These are phyloP conservation scores for Zea mays DNA, from an alignment of 176 grass and related monocot species.

Conservation along the genomic window DNA sequence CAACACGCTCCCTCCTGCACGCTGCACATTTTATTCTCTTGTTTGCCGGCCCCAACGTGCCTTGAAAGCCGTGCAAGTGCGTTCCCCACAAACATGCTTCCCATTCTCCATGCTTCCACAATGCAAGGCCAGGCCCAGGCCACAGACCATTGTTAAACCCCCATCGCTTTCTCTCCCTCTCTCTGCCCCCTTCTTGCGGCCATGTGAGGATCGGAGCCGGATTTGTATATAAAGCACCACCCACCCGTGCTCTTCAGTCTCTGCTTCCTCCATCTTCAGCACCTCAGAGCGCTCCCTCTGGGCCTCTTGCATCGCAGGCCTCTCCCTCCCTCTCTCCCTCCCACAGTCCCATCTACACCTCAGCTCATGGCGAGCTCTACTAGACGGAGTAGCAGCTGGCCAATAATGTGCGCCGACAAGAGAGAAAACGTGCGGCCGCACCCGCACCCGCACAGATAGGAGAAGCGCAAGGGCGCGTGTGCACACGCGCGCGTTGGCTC, in stretches of 20 bases:
- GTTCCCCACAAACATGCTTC: slow-evolving; percentile 70
- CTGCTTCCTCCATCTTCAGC: background rate
- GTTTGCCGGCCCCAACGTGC: slow-evolving; percentile 30
- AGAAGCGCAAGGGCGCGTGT: background rate
- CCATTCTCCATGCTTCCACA: slow-evolving; percentile 32
- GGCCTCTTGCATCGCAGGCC: background rate
- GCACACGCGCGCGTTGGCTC: slow-evolving; percentile 9
- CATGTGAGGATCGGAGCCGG: slow-evolving; percentile 26
- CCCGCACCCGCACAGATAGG: slow-evolving; percentile 30
- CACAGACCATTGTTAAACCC: slow-evolving; percentile 41
- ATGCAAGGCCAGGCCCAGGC: background rate
- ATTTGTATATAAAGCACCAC: slow-evolving; percentile 46
- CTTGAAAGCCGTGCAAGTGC: slow-evolving; percentile 50
- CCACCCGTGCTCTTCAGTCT: slow-evolving; percentile 19
- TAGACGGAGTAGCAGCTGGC: slow-evolving; percentile 11
- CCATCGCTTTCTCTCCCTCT: slow-evolving; percentile 15
- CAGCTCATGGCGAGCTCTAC: slow-evolving; percentile 13
- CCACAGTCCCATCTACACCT: no score
- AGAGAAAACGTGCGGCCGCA: background rate
- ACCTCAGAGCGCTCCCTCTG: background rate
- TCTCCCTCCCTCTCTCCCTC: background rate
- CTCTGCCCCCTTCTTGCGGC: background rate
- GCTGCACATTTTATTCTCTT: background rate
- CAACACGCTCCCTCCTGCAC: background rate
- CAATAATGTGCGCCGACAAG: background rate